Percentiles rank a stretch among this genome's conserved stretches.
Conservation (phyloP, 108 stramenopile genomes). For the Pseudonitzschia multistriata region DNA sequence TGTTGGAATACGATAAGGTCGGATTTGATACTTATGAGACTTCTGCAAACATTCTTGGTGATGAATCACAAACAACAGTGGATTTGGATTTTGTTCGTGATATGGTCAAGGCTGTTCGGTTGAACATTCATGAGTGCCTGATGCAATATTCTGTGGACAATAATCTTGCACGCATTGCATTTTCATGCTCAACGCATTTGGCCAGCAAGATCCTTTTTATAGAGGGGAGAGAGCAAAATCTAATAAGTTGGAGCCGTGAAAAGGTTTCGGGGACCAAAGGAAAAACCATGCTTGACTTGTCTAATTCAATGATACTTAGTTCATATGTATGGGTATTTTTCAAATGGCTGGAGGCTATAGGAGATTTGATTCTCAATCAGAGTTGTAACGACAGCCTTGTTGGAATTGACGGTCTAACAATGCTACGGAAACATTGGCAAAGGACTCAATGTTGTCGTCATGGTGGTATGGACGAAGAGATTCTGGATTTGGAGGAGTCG, state of each 20-base stretch:
- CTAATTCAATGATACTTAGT: slow-evolving; percentile 4
- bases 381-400: neutral
- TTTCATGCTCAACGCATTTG: slow-evolving; percentile 15
- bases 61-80: neutral
- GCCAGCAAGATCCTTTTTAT: neutral
- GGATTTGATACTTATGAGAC: neutral
- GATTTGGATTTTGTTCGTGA: slow-evolving; percentile 5
- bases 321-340: slow-evolving; percentile 17
- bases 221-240: neutral
- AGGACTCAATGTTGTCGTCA: neutral
- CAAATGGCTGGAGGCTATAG: slow-evolving; percentile 19
- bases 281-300: slow-evolving; percentile 10
- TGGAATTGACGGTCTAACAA: neutral
- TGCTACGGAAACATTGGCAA: slow-evolving; percentile 9
- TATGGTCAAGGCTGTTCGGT: slow-evolving; percentile 4
- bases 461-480: slow-evolving; percentile 16
- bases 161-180: neutral
- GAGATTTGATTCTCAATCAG: neutral
- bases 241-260: slow-evolving; percentile 2
- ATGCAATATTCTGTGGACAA: slow-evolving; percentile 14
- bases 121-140: slow-evolving; percentile 17
- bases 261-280: neutral
- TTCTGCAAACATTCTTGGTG: neutral
- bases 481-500: neutral
- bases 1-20: neutral